Conservation (phyloP, 192 early-diverging fungal genomes). For the Podila horticola region DNA sequence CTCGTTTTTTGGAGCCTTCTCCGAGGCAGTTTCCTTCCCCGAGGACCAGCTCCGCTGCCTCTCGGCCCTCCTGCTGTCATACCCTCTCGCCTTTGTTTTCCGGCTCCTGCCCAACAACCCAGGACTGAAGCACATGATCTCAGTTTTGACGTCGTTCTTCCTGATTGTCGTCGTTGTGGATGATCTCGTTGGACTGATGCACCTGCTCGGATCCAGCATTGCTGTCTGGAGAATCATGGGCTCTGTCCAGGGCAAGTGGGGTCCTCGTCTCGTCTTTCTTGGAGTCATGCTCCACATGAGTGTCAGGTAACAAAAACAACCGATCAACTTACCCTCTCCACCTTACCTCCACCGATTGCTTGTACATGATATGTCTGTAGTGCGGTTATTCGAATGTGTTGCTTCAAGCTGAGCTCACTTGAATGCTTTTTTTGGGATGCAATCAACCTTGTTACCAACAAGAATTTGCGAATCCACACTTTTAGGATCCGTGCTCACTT, state of each 20-base stretch:
- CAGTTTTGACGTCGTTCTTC: slow-evolving; percentile 63
- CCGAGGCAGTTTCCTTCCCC: slow-evolving; percentile 44
- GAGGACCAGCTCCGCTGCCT: slow-evolving; percentile 69
- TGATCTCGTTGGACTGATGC: slow-evolving; percentile 66
- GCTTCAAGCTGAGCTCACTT: not conserved
- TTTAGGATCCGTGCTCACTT: not conserved
- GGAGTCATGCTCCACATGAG: slow-evolving; percentile 74
- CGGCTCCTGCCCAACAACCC: slow-evolving; percentile 62
- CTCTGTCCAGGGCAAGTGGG: slow-evolving; percentile 52
- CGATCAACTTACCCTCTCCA: not conserved
- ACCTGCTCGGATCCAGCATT: slow-evolving; percentile 60
- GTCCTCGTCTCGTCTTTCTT: slow-evolving; percentile 68
- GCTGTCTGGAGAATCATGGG: slow-evolving; percentile 65
- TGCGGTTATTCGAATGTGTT: not conserved
- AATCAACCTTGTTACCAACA: slow-evolving; percentile 4
- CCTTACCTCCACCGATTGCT: no score
- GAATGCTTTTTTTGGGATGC: not conserved
- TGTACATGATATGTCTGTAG: no score
- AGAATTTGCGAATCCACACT: not conserved
- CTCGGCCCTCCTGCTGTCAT: slow-evolving; percentile 63
- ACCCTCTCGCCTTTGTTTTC: slow-evolving; percentile 66
- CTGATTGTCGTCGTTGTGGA: slow-evolving; percentile 65
- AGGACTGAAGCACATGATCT: slow-evolving; percentile 65
- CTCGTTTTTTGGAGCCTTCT: slow-evolving; percentile 44
- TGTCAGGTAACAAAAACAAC: slow-evolving; percentile 45